These are phyloP conservation scores for Keithomyces neogunnii DNA, from an alignment of 2,329 filamentous ascomycete species.

Conservation along the genomic window DNA sequence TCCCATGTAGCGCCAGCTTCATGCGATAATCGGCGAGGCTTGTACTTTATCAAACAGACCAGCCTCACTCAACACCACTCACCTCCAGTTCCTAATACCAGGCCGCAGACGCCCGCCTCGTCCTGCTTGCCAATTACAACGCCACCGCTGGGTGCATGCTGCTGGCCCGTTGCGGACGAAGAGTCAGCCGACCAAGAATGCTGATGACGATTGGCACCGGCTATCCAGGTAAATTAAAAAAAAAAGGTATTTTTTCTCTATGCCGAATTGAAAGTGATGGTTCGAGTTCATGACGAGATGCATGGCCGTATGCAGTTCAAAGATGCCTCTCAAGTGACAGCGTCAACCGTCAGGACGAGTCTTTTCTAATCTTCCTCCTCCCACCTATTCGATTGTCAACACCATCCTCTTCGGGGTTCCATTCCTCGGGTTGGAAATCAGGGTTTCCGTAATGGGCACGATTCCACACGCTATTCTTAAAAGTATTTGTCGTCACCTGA, in stretches of 20 bases:
- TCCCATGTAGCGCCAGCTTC: background rate
- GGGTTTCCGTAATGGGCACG: constrained; percentile 60
- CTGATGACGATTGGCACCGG: background rate
- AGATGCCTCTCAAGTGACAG: no score
- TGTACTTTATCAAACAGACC: background rate
- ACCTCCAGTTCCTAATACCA: background rate
- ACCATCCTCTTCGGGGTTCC: constrained; percentile 32
- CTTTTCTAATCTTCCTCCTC: constrained; percentile 18
- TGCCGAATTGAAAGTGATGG: background rate
- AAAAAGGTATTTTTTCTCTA: background rate
- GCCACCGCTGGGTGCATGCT: background rate
- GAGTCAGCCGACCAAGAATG: background rate
- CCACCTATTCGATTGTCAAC: constrained; percentile 18
- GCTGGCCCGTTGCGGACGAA: background rate
- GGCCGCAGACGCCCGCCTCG: background rate
- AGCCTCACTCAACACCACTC: background rate
- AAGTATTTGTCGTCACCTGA: constrained; percentile 44
- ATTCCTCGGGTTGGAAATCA: constrained; percentile 37
- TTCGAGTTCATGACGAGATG: background rate
- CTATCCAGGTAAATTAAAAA: background rate
- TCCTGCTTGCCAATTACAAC: background rate
- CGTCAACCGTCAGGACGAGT: constrained; percentile 1
- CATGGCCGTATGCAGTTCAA: background rate
- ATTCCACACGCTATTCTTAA: constrained; percentile 60
- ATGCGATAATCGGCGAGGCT: background rate